A percentile compares a stretch with the other conserved stretches of the same genome.
These are phyloP conservation scores for Panicum virgatum DNA, from an alignment of 202 grass and related monocot species.

Conservation along the genomic window DNA sequence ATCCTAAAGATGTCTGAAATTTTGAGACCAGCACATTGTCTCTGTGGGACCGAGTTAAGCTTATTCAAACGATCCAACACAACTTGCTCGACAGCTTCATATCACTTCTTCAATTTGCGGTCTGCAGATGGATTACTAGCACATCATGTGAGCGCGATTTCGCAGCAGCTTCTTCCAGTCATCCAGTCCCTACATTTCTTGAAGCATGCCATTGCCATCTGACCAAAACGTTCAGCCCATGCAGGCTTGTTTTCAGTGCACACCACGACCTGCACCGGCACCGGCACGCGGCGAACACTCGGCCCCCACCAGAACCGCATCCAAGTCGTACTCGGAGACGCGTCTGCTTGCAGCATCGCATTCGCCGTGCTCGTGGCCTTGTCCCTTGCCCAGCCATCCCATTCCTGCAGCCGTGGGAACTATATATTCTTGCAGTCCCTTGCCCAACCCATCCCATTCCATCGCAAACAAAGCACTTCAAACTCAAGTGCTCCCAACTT, in stretches of 20 bases:
- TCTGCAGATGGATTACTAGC: neutral
- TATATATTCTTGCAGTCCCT: too few species aligned
- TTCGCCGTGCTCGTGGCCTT: conserved; percentile 22
- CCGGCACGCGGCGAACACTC: neutral
- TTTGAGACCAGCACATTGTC: too few species aligned
- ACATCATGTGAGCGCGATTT: neutral
- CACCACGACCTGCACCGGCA: neutral
- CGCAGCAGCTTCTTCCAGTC: neutral
- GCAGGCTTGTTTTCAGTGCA: neutral
- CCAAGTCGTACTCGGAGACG: neutral
- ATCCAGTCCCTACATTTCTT: neutral
- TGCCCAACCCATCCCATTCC: neutral
- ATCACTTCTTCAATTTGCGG: neutral
- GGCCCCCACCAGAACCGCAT: neutral
- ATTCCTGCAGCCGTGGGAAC: neutral
- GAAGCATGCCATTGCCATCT: too few species aligned
- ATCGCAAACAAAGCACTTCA: neutral
- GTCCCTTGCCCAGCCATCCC: neutral
- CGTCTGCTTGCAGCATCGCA: neutral
- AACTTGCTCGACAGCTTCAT: neutral
- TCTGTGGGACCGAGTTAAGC: neutral
- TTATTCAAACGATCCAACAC: neutral
- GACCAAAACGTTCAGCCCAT: too few species aligned
- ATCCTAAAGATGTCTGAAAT: neutral
- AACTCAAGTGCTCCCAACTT: neutral